phyloP scores from a whole-genome alignment of 106 monocot species.

The Phalaenopsis aphrodite region DNA sequence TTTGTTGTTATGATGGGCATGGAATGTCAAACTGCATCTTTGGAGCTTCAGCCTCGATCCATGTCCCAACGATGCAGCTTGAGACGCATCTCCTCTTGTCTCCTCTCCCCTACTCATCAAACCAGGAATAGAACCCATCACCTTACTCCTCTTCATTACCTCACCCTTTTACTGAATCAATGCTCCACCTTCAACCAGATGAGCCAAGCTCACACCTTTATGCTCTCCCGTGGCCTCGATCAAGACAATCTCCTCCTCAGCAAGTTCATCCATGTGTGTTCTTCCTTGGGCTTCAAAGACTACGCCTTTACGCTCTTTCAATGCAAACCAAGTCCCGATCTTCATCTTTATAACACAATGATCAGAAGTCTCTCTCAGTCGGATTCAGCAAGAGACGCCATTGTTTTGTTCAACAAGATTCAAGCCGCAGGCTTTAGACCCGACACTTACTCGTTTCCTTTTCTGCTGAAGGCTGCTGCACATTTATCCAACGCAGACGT shows the following conservation, averaged over 20 bases:
- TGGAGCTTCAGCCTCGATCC: background rate
- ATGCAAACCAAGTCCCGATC: slow-evolving; percentile 19
- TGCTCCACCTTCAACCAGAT: slow-evolving; percentile 42
- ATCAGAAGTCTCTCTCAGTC: slow-evolving; percentile 36
- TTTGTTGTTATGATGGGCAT: too few species aligned
- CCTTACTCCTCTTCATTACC: slow-evolving; percentile 5
- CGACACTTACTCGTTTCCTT: slow-evolving; percentile 63
- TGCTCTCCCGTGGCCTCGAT: slow-evolving; percentile 48
- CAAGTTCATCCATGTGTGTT: slow-evolving; percentile 41
- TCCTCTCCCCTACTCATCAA: background rate
- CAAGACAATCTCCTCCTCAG: slow-evolving; percentile 43
- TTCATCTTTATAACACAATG: slow-evolving; percentile 55
- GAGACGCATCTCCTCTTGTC: slow-evolving; percentile 11
- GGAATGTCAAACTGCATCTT: too few species aligned
- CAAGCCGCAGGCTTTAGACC: slow-evolving; percentile 36
- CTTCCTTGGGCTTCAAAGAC: slow-evolving; percentile 30
- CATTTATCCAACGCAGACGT: slow-evolving; percentile 16
- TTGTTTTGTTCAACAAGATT: slow-evolving; percentile 32
- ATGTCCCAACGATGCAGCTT: slow-evolving; percentile 8
- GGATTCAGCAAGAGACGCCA: slow-evolving; percentile 27
- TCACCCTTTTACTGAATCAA: slow-evolving; percentile 26
- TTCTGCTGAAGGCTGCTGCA: slow-evolving; percentile 44
- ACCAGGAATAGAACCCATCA: background rate
- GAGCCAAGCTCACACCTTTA: slow-evolving; percentile 43
- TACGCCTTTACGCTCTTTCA: slow-evolving; percentile 45